These are phyloP conservation scores for Blastobotrys chiropterorum DNA, from an alignment of 805 yeast genomes.

Conservation along the genomic window DNA sequence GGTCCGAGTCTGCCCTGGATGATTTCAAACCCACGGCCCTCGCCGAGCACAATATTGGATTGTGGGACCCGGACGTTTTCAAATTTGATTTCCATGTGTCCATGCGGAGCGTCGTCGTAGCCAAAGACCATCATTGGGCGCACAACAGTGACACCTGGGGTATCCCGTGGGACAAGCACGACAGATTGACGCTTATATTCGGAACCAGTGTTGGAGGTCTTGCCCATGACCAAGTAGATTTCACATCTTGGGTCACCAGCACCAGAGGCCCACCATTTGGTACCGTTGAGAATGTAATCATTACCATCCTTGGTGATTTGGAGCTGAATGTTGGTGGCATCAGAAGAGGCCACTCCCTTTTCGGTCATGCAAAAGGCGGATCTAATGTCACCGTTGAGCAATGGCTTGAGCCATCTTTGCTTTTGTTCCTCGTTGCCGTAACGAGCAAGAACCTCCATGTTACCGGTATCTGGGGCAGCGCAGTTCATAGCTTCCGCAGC, in stretches of 20 bases:
- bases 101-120: conserved; percentile 65
- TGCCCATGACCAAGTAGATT: conserved; percentile 50
- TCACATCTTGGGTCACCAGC: conserved; percentile 61
- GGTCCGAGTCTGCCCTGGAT: conserved; percentile 63
- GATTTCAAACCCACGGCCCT: conserved; percentile 56
- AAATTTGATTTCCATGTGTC: conserved; percentile 58
- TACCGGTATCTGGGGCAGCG: conserved; percentile 61
- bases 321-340: conserved; percentile 52
- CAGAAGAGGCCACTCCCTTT: conserved; percentile 52
- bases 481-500: conserved; percentile 59
- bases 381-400: conserved; percentile 48
- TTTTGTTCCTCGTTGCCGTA: conserved; percentile 39
- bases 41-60: conserved; percentile 39
- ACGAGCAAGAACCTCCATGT: conserved; percentile 42
- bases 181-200: conserved; percentile 52
- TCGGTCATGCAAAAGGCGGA: conserved; percentile 65
- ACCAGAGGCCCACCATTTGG: conserved; percentile 67
- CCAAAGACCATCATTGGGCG: conserved; percentile 54
- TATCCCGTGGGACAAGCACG: conserved; percentile 46
- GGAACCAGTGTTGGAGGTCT: conserved; percentile 32
- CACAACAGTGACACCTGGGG: conserved; percentile 43
- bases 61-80: conserved; percentile 42
- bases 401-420: conserved; percentile 45
- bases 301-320: conserved; percentile 41
- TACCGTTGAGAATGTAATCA: conserved; percentile 47